Percentiles rank a stretch among this genome's conserved stretches.
phyloP scores from a whole-genome alignment of 106 monocot genomes.

The Vanilla planifolia region DNA sequence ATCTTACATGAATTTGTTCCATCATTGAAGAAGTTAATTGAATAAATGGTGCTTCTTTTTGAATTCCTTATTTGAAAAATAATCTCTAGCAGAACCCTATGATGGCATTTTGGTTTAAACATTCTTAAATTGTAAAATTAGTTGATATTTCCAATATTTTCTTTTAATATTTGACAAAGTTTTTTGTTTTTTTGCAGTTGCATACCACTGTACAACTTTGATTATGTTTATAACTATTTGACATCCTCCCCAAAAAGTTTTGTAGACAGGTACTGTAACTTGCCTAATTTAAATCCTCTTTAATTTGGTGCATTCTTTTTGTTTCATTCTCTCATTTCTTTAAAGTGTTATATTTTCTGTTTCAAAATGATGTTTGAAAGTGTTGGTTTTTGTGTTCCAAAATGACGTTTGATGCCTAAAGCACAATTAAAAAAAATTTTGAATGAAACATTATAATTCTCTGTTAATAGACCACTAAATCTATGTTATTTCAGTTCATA shows the following conservation, averaged over 20 bases:
- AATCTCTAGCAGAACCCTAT: too few relatives aligned
- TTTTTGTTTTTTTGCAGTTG: constrained; percentile 61
- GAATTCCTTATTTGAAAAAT: not conserved
- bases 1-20: too few relatives aligned
- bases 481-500: not conserved
- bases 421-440: too few relatives aligned
- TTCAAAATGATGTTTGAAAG: not conserved
- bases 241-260: constrained; percentile 90
- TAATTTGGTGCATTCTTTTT: not conserved
- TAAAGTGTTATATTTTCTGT: not conserved
- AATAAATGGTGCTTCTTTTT: too few relatives aligned
- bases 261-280: constrained; percentile 76
- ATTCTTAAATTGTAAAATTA: constrained; percentile 3
- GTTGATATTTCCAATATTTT: too few relatives aligned
- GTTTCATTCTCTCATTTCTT: not conserved
- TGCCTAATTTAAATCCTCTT: not conserved
- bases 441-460: too few relatives aligned
- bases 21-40: too few relatives aligned
- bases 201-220: constrained; percentile 94
- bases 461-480: not conserved
- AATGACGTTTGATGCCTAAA: too few relatives aligned
- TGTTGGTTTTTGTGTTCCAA: not conserved
- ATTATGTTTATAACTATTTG: constrained; percentile 74
- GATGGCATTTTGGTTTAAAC: constrained; percentile 4
- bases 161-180: not conserved